phyloP scores from a whole-genome alignment of 306 rosid species.

The Datisca glomerata region DNA sequence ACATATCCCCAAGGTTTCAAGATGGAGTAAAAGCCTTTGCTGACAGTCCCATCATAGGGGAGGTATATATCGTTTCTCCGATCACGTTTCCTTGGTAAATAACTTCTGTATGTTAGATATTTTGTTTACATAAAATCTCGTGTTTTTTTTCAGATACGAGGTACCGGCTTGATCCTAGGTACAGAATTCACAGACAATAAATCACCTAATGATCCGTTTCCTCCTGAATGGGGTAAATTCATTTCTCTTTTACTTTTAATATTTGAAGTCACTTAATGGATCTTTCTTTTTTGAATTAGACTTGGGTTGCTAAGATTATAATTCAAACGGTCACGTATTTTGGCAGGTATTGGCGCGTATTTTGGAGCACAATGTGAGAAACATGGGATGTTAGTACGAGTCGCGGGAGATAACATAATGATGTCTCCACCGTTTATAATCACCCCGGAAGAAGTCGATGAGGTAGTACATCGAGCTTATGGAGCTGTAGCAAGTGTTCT shows the following conservation, averaged over 20 bases:
- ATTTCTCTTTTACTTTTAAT: slow-evolving; percentile 5
- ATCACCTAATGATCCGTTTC: slow-evolving; percentile 80
- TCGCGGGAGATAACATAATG: slow-evolving; percentile 69
- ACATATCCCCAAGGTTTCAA: slow-evolving; percentile 62
- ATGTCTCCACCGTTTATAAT: slow-evolving; percentile 79
- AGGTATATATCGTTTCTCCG: slow-evolving; percentile 34
- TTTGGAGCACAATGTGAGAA: slow-evolving; percentile 79
- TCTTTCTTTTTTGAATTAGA: too few relatives aligned
- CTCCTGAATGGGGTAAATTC: slow-evolving; percentile 85
- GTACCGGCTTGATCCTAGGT: slow-evolving; percentile 67
- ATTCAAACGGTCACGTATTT: too few relatives aligned
- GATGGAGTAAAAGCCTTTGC: slow-evolving; percentile 71
- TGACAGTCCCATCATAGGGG: slow-evolving; percentile 82
- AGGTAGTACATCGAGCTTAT: slow-evolving; percentile 29
- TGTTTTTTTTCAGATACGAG: slow-evolving; percentile 63
- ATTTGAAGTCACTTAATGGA: not conserved
- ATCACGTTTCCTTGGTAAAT: not conserved
- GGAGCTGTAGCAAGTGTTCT: not conserved
- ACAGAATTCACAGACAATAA: slow-evolving; percentile 78
- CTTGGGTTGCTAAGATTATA: too few relatives aligned
- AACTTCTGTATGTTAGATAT: not conserved
- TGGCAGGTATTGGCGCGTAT: slow-evolving; percentile 55
- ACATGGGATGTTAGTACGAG: slow-evolving; percentile 73
- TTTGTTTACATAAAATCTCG: not conserved
- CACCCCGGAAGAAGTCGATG: slow-evolving; percentile 52